These are phyloP conservation scores for Tolypocladium ophioglossoides DNA, from an alignment of 2,329 filamentous ascomycete species.

Conservation along the genomic window DNA sequence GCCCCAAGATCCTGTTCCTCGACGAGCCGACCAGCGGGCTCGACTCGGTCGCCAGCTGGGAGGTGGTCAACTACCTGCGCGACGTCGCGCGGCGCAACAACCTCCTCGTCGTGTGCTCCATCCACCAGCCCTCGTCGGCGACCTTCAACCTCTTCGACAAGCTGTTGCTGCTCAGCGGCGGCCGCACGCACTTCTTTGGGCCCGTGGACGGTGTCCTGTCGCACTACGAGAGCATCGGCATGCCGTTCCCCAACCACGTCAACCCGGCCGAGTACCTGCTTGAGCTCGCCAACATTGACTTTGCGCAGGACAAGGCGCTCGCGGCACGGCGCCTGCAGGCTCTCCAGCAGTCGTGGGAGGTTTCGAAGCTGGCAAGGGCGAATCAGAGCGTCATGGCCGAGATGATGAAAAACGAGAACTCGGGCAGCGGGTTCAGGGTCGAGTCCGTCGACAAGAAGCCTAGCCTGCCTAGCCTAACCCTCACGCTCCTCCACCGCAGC, in stretches of 20 bases:
- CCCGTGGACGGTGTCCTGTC: slow-evolving; percentile 42
- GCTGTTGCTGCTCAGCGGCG: slow-evolving; percentile 60
- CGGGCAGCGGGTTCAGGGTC: slow-evolving; percentile 11
- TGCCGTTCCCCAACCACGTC: slow-evolving; percentile 54
- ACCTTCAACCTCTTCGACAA: slow-evolving; percentile 77
- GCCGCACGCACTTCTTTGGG: slow-evolving; percentile 65
- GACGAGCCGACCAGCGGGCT: slow-evolving; percentile 79
- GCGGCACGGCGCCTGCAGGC: slow-evolving; percentile 25
- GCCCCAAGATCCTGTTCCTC: slow-evolving; percentile 69
- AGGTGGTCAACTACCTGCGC: slow-evolving; percentile 66
- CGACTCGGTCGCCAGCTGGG: slow-evolving; percentile 65
- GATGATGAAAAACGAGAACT: neutral
- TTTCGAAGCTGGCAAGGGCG: neutral
- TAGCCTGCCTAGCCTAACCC: slow-evolving; percentile 36
- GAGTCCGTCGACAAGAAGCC: slow-evolving; percentile 23
- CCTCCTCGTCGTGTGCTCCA: slow-evolving; percentile 69
- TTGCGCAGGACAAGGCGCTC: slow-evolving; percentile 38
- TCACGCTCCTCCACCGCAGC: slow-evolving; percentile 63
- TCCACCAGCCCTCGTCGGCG: slow-evolving; percentile 74
- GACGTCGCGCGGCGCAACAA: slow-evolving; percentile 56
- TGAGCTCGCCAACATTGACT: slow-evolving; percentile 70
- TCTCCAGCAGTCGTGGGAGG: slow-evolving; percentile 15
- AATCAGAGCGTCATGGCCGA: neutral
- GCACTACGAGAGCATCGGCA: slow-evolving; percentile 54
- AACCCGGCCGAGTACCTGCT: slow-evolving; percentile 77